Percentiles rank a stretch among this genome's conserved stretches.
Evolutionary conservation across 306 rosid genomes (phyloP).

Genomic region (Amphicarpaea edgeworthii): DNA sequence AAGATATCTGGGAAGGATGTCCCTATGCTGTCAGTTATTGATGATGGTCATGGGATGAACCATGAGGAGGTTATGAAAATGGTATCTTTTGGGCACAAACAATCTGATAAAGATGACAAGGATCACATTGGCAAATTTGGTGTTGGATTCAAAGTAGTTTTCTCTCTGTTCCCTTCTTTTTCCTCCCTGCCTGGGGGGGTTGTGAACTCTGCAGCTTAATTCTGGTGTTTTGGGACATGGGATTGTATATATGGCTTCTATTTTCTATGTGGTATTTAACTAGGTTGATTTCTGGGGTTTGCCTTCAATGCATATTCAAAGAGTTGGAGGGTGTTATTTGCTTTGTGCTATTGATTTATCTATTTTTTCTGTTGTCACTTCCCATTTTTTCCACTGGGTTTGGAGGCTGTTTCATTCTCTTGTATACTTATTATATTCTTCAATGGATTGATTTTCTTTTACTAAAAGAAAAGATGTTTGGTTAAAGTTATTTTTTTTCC

Average conservation of each 20-base stretch:
- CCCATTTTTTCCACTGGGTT: too few relatives aligned
- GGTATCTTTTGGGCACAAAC: constrained; percentile 64
- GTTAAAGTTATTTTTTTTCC: too few relatives aligned
- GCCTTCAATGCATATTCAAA: constrained; percentile 14
- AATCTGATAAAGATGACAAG: constrained; percentile 41
- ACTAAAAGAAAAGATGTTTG: too few relatives aligned
- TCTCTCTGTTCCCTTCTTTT: neutral
- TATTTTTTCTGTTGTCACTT: too few relatives aligned
- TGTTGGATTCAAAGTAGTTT: constrained; percentile 65
- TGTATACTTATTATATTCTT: too few relatives aligned
- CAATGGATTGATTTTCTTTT: too few relatives aligned
- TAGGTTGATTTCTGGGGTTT: neutral
- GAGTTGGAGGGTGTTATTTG: constrained; percentile 14
- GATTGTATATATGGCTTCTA: constrained; percentile 12
- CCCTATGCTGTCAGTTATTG: constrained; percentile 60
- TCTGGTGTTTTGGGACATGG: constrained; percentile 1
- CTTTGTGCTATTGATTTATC: neutral
- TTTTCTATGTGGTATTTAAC: constrained; percentile 3
- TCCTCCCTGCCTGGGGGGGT: neutral
- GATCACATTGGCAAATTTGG: constrained; percentile 71
- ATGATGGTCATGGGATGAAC: constrained; percentile 70
- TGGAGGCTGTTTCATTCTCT: too few relatives aligned
- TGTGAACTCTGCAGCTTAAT: constrained; percentile 1
- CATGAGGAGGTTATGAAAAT: constrained; percentile 59
- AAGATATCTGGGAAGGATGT: constrained; percentile 49